Evolutionary conservation across 345 rosid species (phyloP).

Genomic region (Murraya paniculata): DNA sequence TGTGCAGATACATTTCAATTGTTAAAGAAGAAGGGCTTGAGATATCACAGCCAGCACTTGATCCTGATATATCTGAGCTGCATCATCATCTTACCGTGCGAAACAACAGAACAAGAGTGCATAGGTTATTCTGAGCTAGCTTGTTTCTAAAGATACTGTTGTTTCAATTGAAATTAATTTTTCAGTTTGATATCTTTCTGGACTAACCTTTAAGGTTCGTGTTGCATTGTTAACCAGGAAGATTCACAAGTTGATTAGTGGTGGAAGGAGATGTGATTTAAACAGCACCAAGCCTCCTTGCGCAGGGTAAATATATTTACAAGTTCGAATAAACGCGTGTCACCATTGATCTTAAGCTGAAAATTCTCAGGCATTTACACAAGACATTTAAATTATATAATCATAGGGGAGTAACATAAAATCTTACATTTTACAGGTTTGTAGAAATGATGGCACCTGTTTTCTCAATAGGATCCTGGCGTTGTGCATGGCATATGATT

Average conservation of each 20-base stretch:
- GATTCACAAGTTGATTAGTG: constrained; percentile 33
- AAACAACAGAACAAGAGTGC: constrained; percentile 46
- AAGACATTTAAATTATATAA: too few relatives aligned
- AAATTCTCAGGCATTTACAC: background rate
- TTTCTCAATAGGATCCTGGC: constrained; percentile 82
- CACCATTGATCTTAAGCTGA: background rate
- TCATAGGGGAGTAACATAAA: background rate
- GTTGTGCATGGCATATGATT: constrained; percentile 79
- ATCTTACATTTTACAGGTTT: constrained; percentile 42
- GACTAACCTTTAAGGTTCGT: background rate
- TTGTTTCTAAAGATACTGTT: background rate
- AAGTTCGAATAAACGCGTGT: background rate
- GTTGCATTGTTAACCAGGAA: constrained; percentile 32
- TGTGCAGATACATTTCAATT: constrained; percentile 61
- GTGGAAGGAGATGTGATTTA: constrained; percentile 34
- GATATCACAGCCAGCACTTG: constrained; percentile 89
- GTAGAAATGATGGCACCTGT: constrained; percentile 93
- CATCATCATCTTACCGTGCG: constrained; percentile 63
- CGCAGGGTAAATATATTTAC: constrained; percentile 37
- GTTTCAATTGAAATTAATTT: background rate
- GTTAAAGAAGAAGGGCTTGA: constrained; percentile 70
- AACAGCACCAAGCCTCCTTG: constrained; percentile 56
- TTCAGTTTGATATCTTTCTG: background rate
- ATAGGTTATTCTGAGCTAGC: constrained; percentile 36
- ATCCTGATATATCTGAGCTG: constrained; percentile 46